phyloP scores from a whole-genome alignment of 2,329 filamentous ascomycete species.

The Sodiomyces alkalinus region DNA sequence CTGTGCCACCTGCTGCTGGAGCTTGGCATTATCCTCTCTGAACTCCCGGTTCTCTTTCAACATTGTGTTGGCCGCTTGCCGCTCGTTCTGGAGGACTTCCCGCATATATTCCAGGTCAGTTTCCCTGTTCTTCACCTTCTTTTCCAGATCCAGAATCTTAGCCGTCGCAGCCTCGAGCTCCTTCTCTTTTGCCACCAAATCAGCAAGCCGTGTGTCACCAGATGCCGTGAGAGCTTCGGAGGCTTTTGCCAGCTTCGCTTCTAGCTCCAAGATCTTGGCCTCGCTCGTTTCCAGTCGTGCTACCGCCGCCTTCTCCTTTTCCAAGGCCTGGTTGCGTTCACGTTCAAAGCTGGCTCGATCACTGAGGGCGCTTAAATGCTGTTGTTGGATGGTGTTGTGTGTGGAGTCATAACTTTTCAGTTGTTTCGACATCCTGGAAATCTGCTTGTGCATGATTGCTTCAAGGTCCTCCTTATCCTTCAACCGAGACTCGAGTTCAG shows the following conservation, averaged over 20 bases:
- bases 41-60: conserved; percentile 31
- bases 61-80: conserved; percentile 28
- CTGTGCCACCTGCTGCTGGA: conserved; percentile 25
- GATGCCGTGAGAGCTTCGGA: too few relatives aligned
- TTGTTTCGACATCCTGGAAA: conserved; percentile 14
- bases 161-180: conserved; percentile 24
- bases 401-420: conserved; percentile 29
- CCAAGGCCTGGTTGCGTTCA: conserved; percentile 25
- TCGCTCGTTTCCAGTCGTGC: conserved; percentile 21
- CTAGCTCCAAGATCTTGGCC: conserved; percentile 21
- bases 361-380: conserved; percentile 32
- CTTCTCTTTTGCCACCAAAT: conserved; percentile 13
- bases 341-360: conserved; percentile 33
- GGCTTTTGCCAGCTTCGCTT: conserved; percentile 20
- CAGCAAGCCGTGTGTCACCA: conserved; percentile 19
- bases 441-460: conserved; percentile 6
- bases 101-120: conserved; percentile 41
- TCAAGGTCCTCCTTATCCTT: conserved; percentile 13
- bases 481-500: conserved; percentile 19
- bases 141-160: conserved; percentile 22
- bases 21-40: conserved; percentile 21
- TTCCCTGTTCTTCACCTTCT: conserved; percentile 18
- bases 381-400: conserved; percentile 26
- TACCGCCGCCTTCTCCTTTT: conserved; percentile 21
- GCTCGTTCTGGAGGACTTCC: conserved; percentile 43